phyloP scores from a whole-genome alignment of 192 early-diverging fungal genomes.

The Linderina pennispora region DNA sequence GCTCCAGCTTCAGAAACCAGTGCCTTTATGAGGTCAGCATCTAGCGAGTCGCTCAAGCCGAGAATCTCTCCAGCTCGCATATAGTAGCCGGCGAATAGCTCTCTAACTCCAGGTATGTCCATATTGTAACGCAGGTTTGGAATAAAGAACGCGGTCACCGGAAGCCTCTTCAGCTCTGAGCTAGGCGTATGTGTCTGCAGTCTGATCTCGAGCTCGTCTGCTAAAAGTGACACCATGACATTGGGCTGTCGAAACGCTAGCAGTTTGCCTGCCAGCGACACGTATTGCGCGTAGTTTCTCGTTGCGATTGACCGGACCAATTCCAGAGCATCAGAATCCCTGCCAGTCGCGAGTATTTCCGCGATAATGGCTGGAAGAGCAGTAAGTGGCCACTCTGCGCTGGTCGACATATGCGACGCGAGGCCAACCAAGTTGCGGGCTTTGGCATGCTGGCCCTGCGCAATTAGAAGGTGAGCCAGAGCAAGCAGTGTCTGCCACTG shows the following conservation, averaged over 20 bases:
- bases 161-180: too few relatives aligned
- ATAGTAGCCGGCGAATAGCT: slow-evolving; percentile 6
- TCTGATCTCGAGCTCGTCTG: slow-evolving; percentile 15
- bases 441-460: background rate
- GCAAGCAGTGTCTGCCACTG: too few relatives aligned
- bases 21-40: too few relatives aligned
- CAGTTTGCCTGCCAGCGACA: background rate
- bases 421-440: background rate
- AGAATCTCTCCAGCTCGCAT: background rate
- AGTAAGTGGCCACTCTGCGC: too few relatives aligned
- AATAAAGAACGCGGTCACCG: slow-evolving; percentile 10
- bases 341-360: too few relatives aligned
- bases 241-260: background rate
- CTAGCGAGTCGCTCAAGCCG: background rate
- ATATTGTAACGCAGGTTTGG: background rate
- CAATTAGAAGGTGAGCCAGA: slow-evolving; percentile 5
- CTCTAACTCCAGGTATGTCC: background rate
- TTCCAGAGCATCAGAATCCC: too few relatives aligned
- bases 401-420: too few relatives aligned
- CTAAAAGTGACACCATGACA: background rate
- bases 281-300: background rate
- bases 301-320: slow-evolving; percentile 1
- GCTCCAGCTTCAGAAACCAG: slow-evolving; percentile 14
- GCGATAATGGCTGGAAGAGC: too few relatives aligned
- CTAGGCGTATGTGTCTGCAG: slow-evolving; percentile 1